A percentile compares a stretch with the other conserved stretches of the same genome.
Conservation (phyloP, 768 basidiomycete genomes). For the Punctularia strigosozonata region DNA sequence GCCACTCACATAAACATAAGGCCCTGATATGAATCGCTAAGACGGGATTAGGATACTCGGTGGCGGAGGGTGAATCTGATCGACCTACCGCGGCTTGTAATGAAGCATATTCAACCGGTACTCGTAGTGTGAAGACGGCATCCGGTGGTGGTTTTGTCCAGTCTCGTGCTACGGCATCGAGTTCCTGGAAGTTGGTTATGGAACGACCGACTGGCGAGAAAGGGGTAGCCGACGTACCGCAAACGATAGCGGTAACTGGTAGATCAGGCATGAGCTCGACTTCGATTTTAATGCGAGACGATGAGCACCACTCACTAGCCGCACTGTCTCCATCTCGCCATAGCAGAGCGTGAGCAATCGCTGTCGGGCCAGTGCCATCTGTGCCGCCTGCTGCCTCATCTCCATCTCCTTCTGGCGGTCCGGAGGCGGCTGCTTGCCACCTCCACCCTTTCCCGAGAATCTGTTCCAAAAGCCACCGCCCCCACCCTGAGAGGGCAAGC, state of each 20-base stretch:
- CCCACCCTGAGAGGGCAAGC: conserved; percentile 28
- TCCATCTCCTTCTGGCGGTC: conserved; percentile 57
- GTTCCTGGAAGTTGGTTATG: conserved; percentile 39
- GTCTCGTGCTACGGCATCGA: conserved; percentile 67
- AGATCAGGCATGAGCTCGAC: conserved; percentile 1
- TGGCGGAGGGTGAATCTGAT: too few relatives aligned
- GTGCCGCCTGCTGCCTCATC: conserved; percentile 37
- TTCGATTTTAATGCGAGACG: background rate
- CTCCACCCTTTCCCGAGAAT: conserved; percentile 37
- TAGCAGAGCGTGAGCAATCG: conserved; percentile 73
- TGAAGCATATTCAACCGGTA: conserved; percentile 82
- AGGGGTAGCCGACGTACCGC: conserved; percentile 29
- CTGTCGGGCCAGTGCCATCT: conserved; percentile 63
- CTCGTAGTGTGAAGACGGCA: conserved; percentile 60
- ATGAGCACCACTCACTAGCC: conserved; percentile 35
- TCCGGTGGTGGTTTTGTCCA: conserved; percentile 84
- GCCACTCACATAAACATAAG: conserved; percentile 67
- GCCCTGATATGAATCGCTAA: conserved; percentile 69
- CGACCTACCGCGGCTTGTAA: conserved; percentile 67
- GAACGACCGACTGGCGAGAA: background rate
- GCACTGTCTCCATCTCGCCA: conserved; percentile 79
- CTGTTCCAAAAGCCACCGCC: conserved; percentile 40
- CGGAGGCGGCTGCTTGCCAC: conserved; percentile 34
- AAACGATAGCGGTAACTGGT: conserved; percentile 58
- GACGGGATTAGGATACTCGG: conserved; percentile 7